Evolutionary conservation across 192 early-diverging fungal species (phyloP).

Genomic region (Linnemannia elongata): DNA sequence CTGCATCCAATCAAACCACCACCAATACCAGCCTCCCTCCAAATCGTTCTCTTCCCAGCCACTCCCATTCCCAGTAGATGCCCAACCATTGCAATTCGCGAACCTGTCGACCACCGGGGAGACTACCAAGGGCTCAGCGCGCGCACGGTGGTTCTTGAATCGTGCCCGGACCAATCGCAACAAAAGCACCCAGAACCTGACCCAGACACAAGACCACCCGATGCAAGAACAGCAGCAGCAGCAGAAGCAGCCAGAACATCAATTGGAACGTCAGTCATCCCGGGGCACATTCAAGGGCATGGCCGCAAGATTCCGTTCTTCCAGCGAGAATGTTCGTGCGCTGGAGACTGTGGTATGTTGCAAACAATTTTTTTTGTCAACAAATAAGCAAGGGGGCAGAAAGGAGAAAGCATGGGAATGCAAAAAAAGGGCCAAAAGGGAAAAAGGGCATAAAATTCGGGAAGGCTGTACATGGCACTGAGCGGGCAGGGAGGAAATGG

Average conservation of each 20-base stretch:
- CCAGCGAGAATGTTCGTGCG: neutral
- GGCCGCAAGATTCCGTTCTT: neutral
- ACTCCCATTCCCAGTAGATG: too few relatives aligned
- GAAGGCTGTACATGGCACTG: neutral
- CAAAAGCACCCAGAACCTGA: neutral
- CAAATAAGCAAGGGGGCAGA: neutral
- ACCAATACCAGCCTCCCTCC: too few relatives aligned
- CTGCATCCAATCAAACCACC: too few relatives aligned
- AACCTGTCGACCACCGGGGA: neutral
- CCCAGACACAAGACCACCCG: neutral
- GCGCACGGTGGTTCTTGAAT: neutral
- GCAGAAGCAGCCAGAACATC: neutral
- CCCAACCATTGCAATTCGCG: neutral
- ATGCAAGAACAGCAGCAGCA: neutral
- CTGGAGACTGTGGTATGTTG: neutral
- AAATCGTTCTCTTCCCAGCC: too few relatives aligned
- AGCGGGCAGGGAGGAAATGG: neutral
- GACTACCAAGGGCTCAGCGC: neutral
- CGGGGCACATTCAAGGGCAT: neutral
- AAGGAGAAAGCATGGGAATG: neutral
- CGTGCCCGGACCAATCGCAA: neutral
- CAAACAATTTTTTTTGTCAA: neutral
- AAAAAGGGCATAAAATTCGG: neutral
- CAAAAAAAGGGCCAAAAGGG: neutral
- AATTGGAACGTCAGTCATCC: conserved; percentile 3